Evolutionary conservation across 176 grass and related monocot genomes (phyloP).

Genomic region (Elymus sibiricus): DNA sequence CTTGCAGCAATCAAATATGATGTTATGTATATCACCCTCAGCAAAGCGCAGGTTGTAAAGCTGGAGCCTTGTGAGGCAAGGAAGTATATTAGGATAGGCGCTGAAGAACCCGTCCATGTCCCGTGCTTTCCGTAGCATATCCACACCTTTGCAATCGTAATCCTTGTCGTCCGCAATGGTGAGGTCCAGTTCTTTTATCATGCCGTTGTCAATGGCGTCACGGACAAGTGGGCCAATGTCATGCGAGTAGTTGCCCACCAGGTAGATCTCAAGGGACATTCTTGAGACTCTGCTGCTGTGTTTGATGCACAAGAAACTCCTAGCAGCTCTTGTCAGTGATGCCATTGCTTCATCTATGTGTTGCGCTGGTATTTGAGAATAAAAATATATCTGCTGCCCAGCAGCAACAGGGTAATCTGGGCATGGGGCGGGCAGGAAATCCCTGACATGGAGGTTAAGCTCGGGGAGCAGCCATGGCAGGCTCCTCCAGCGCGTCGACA

Average conservation of each 20-base stretch:
- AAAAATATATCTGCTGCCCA: neutral
- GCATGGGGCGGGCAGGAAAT: neutral
- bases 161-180: neutral
- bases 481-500: neutral
- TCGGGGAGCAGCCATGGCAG: neutral
- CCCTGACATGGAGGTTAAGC: neutral
- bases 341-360: constrained; percentile 11
- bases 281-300: neutral
- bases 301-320: neutral
- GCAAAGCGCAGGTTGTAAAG: too few relatives aligned
- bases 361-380: neutral
- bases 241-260: neutral
- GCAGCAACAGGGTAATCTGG: neutral
- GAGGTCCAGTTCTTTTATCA: neutral
- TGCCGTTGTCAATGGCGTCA: neutral
- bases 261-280: neutral
- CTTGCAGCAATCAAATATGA: too few relatives aligned
- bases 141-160: neutral
- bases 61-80: too few relatives aligned
- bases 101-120: neutral
- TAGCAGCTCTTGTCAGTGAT: neutral
- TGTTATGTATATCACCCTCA: too few relatives aligned
- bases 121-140: neutral
- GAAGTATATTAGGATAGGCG: too few relatives aligned
- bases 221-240: neutral